These are phyloP conservation scores for Micromonas commoda DNA, from an alignment of 139 green algal species.

Conservation along the genomic window DNA sequence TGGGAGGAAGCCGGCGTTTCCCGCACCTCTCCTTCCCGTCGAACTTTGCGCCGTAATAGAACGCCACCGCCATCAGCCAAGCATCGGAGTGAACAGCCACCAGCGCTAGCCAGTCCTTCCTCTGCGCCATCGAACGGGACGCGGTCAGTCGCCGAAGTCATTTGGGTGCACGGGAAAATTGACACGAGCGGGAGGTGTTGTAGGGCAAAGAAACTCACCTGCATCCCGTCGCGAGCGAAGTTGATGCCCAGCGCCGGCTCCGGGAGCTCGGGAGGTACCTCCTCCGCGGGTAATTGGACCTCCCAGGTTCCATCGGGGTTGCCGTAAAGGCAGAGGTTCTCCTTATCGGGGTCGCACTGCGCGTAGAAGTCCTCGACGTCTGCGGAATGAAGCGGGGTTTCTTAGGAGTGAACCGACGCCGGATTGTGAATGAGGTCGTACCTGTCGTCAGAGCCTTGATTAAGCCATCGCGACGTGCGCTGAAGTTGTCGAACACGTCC, in stretches of 20 bases:
- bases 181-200: too few species aligned
- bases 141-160: not conserved
- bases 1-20: too few species aligned
- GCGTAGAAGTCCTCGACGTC: constrained; percentile 56
- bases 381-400: constrained; percentile 4
- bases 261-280: constrained; percentile 94
- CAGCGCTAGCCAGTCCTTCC: constrained; percentile 89
- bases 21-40: constrained; percentile 45
- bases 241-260: constrained; percentile 97
- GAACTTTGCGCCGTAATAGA: constrained; percentile 91
- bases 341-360: constrained; percentile 72
- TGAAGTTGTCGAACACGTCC: constrained; percentile 32
- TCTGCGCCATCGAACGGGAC: constrained; percentile 37
- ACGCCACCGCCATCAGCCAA: constrained; percentile 90
- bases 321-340: constrained; percentile 98
- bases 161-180: too few species aligned
- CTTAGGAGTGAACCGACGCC: not conserved
- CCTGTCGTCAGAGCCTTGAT: constrained; percentile 30
- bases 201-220: constrained; percentile 13
- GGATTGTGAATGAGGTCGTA: not conserved
- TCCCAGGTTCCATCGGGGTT: constrained; percentile 73
- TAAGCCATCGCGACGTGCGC: constrained; percentile 8
- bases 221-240: constrained; percentile 92
- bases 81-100: constrained; percentile 93
- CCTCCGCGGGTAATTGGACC: constrained; percentile 87